Evolutionary conservation across 176 grass and related monocot genomes (phyloP), one percentile per base, ranked within the genome.

Genomic region (Carex parvula): DNA sequence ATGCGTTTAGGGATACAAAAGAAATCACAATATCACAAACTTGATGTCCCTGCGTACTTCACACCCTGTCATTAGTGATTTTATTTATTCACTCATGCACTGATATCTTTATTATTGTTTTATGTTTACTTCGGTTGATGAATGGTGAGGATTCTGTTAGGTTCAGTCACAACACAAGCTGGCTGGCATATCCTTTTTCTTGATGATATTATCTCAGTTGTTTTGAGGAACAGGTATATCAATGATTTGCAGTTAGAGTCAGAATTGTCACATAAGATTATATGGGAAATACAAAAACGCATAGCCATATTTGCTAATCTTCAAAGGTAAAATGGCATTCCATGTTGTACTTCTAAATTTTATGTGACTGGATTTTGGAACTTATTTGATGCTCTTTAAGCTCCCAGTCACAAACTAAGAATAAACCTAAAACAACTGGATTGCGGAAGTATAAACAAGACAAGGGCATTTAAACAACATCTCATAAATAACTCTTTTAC

Each of bases 401-500:
- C 16, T 69, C 33, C 16, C 5, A 41, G 14, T 3, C 60, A 62
- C 60, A 62, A 22, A 24, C 20, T 17, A 60, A 60, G 17, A 60
- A 65, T 32, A 39, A 37, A 15, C 14, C 65, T 37, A 37, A 37
- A 39, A 15, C 30, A 68, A 75, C 71, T 54, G 21, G 20, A 60
- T 59, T 86, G 33, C 22, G 10, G 15, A 80, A 80, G 6, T 56
- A 37, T 14, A 78, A 81, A 58, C 55, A 15, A 81, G 73, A 78
- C 24, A 17, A 55, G 6, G 73, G 22, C 5, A 76, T 55, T 55
- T 32, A 17, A 55, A 56, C 20, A 53, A 16, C 24, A 55, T 8
- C 30, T 76, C 11, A 30, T 6, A 20, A 71, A 30, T 6, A 68
- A 72, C 18, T 4, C 37, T n/a, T n/a, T 87, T 69, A 97, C 94